A percentile compares a stretch with the other conserved stretches of the same genome.
Evolutionary conservation across 2,329 filamentous ascomycete genomes (phyloP).

Genomic region (Dactylonectria macrodidyma): DNA sequence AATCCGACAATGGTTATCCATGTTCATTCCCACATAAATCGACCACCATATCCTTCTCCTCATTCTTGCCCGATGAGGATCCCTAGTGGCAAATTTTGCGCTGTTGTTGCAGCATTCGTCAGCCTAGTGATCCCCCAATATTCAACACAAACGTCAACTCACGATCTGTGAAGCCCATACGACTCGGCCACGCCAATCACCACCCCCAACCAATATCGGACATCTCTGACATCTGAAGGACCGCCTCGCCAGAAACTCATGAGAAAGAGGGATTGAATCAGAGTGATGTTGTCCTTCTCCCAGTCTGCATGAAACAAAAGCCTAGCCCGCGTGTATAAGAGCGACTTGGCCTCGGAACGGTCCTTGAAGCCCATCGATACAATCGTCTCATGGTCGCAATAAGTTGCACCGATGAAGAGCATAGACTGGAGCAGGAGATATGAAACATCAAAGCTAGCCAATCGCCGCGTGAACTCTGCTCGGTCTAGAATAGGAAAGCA

Average conservation of each 20-base stretch:
- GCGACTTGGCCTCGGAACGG: slow-evolving; percentile 64
- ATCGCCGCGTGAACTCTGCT: slow-evolving; percentile 56
- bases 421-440: slow-evolving; percentile 67
- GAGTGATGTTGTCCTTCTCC: slow-evolving; percentile 64
- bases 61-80: slow-evolving; percentile 49
- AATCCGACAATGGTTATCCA: not conserved
- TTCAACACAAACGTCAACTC: slow-evolving; percentile 16
- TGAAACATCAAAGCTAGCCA: slow-evolving; percentile 60
- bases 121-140: not conserved
- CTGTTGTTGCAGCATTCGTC: slow-evolving; percentile 16
- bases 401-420: slow-evolving; percentile 68
- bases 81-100: slow-evolving; percentile 48
- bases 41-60: slow-evolving; percentile 69
- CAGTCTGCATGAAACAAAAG: slow-evolving; percentile 68
- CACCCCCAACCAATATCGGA: slow-evolving; percentile 64
- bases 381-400: slow-evolving; percentile 64
- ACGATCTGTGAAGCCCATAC: slow-evolving; percentile 60
- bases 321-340: slow-evolving; percentile 65
- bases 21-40: slow-evolving; percentile 60
- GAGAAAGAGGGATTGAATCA: slow-evolving; percentile 67
- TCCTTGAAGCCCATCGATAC: slow-evolving; percentile 61
- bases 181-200: slow-evolving; percentile 68
- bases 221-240: slow-evolving; percentile 63
- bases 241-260: slow-evolving; percentile 70
- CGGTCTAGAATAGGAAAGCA: slow-evolving; percentile 69